Percentiles rank a stretch among this genome's conserved stretches.
Evolutionary conservation across 345 rosid species (phyloP).

Genomic region (Acer campestre): DNA sequence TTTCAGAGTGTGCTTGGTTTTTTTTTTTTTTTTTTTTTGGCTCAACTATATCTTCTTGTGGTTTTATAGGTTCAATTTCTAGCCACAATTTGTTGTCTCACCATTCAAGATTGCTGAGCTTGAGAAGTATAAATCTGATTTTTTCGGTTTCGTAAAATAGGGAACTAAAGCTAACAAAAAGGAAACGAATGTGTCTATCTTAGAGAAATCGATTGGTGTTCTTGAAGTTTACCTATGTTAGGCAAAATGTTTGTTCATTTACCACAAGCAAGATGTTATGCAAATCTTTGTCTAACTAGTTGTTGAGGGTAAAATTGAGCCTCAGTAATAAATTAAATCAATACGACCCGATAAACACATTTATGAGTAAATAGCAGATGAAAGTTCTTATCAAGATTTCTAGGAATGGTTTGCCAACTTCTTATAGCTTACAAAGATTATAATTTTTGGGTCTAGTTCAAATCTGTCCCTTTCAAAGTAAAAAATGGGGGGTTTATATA

Average conservation of each 20-base stretch:
- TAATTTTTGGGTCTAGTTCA: too few relatives aligned
- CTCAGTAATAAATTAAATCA: too few relatives aligned
- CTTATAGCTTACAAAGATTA: too few relatives aligned
- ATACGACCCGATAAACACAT: too few relatives aligned
- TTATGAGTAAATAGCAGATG: too few relatives aligned
- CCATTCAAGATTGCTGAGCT: constrained; percentile 68
- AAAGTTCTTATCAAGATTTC: too few relatives aligned
- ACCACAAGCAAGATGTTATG: constrained; percentile 99
- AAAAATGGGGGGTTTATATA: too few relatives aligned
- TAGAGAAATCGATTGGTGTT: constrained; percentile 53
- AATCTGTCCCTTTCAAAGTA: too few relatives aligned
- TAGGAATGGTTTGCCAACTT: too few relatives aligned
- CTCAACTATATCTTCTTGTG: constrained; percentile 23
- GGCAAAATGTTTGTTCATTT: constrained; percentile 95
- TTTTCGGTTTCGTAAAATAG: constrained; percentile 40
- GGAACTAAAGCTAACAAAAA: constrained; percentile 41
- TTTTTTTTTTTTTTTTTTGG: neutral
- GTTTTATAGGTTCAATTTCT: constrained; percentile 34
- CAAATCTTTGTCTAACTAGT: constrained; percentile 89
- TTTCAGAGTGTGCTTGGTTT: constrained; percentile 13
- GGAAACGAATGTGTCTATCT: constrained; percentile 33
- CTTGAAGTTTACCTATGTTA: constrained; percentile 80
- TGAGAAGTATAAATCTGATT: constrained; percentile 54
- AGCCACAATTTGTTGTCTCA: constrained; percentile 93
- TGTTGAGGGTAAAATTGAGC: too few relatives aligned